Evolutionary conservation across 1,284 basidiomycete species (phyloP), one percentile per base, ranked within the genome.

Genomic region (Hemileia vastatrix): DNA sequence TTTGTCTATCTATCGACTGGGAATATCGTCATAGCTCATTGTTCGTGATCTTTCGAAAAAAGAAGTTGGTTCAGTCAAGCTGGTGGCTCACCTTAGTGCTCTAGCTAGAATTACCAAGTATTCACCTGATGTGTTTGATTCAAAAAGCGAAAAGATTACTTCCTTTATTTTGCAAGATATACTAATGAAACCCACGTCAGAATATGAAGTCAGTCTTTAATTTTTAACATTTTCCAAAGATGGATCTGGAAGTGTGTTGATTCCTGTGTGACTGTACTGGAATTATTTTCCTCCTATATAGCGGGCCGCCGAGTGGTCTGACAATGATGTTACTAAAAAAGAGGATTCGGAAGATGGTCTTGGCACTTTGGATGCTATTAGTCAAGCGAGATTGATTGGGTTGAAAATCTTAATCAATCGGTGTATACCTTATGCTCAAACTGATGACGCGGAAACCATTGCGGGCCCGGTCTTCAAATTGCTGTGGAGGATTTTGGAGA

Each of bases 351-450:
- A n/a, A n/a, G n/a, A n/a, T n/a, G n/a, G n/a, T n/a, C n/a, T n/a
- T n/a, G n/a, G n/a, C n/a, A n/a, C 83, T 6, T 75, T 93, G 15
- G 71, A 81, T 0, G 77, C 80, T 11, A 76, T 79, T 4, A 70
- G 75, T 13, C 79, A 79, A 49, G 87, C 88, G 0, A 90, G 90
- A 71, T 72, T 93, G 2, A 76, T 86, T 4, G 82, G 83, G 0
- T 74, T 95, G 52, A 90, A 93, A 74, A 80, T 92, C 2, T 85
- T 84, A 71, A 81, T 87, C 23, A 85, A 89, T 73, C 83, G 89
- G 15, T 84, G 85, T 71, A 78, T 92, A 11, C 83, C 85, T 0
- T 84, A 86, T 70, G 83, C 83, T 0, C 70, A 78, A 1, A 77
- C 81, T 2, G 81, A 83, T 5, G 80, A 82, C 1, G 85, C 87